These are phyloP conservation scores for Alternaria rosae DNA, from an alignment of 2,329 filamentous ascomycete species.

Conservation along the genomic window DNA sequence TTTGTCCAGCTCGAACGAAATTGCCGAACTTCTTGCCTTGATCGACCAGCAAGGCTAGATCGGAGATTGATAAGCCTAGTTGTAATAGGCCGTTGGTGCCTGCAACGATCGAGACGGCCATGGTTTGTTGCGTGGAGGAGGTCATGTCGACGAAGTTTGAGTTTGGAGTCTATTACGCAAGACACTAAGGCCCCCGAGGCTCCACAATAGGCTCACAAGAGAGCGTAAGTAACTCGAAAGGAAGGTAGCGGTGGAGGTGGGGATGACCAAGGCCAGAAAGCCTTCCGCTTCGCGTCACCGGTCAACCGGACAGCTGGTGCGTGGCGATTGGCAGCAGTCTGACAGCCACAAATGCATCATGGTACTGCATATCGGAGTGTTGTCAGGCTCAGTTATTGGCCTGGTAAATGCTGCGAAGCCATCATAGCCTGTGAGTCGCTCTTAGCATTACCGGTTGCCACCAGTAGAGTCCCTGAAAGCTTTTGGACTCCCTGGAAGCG, in stretches of 20 bases:
- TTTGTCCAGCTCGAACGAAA: not conserved
- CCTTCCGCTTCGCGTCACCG: not conserved
- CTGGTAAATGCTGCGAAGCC: not conserved
- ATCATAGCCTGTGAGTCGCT: not conserved
- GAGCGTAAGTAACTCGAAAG: not conserved
- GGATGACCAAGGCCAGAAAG: not conserved
- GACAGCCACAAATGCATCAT: not conserved
- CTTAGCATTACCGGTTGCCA: not conserved
- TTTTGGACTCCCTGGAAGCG: no score
- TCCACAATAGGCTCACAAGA: not conserved
- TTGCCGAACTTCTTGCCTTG: not conserved
- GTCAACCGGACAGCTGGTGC: not conserved
- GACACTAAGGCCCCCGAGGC: not conserved
- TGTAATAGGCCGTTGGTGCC: not conserved
- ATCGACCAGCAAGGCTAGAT: not conserved
- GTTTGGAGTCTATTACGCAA: not conserved
- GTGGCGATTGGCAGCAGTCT: not conserved
- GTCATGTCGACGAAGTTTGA: not conserved
- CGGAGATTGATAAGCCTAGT: not conserved
- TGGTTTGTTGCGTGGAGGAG: not conserved
- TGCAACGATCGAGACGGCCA: not conserved
- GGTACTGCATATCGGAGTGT: not conserved
- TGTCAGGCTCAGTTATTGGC: not conserved
- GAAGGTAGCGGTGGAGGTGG: not conserved
- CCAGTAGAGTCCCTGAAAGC: no score